Percentiles rank a stretch among this genome's conserved stretches.
These are phyloP conservation scores for Inga leiocalycina DNA, from an alignment of 306 rosid species.

Conservation along the genomic window DNA sequence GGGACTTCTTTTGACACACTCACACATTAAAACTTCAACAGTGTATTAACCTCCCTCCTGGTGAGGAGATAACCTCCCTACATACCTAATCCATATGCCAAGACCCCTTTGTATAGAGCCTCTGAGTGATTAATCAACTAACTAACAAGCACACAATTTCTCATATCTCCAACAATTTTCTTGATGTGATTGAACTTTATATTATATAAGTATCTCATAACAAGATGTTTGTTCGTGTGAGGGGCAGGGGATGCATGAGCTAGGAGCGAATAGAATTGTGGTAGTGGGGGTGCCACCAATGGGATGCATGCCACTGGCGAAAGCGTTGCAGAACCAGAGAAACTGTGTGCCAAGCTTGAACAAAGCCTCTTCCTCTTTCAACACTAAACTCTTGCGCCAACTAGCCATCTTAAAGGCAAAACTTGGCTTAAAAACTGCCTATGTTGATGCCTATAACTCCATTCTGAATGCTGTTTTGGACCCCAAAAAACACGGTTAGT, in stretches of 20 bases:
- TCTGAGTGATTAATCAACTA: too few species aligned
- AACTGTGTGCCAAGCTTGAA: slow-evolving; percentile 52
- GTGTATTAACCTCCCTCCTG: too few species aligned
- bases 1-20: too few species aligned
- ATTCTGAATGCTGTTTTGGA: slow-evolving; percentile 42
- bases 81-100: too few species aligned
- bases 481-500: slow-evolving; percentile 57
- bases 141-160: too few species aligned
- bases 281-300: slow-evolving; percentile 74
- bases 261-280: slow-evolving; percentile 50
- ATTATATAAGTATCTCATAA: too few species aligned
- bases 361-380: slow-evolving; percentile 48
- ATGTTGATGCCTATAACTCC: slow-evolving; percentile 53
- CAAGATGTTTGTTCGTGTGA: background rate
- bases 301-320: slow-evolving; percentile 70
- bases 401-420: slow-evolving; percentile 38
- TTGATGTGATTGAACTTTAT: too few species aligned
- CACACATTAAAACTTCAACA: too few species aligned
- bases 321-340: slow-evolving; percentile 31
- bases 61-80: too few species aligned
- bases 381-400: slow-evolving; percentile 46
- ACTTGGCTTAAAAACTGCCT: slow-evolving; percentile 42
- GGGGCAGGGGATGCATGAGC: slow-evolving; percentile 56
- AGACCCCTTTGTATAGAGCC: too few species aligned
- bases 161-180: too few species aligned